Conservation (phyloP, 2,329 filamentous ascomycete species). For the Aurifilum marmelostoma region DNA sequence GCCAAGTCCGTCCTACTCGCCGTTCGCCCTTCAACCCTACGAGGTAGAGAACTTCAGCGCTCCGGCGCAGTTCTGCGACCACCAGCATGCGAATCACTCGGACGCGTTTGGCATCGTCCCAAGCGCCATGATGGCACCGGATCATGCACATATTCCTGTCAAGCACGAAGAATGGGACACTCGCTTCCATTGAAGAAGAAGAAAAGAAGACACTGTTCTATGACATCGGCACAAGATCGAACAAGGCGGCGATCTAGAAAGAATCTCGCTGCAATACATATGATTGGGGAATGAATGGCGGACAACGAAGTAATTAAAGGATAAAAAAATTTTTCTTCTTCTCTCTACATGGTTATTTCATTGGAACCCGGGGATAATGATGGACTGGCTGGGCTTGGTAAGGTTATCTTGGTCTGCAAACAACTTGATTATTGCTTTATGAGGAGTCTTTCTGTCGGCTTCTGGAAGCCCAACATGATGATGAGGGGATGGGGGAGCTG, state of each 20-base stretch:
- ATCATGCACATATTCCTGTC: constrained; percentile 19
- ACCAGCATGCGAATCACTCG: constrained; percentile 29
- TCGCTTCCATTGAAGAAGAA: constrained; percentile 11
- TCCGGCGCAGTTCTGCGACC: constrained; percentile 32
- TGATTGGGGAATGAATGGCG: neutral
- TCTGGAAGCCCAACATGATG: neutral
- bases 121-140: constrained; percentile 21
- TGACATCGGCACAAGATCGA: neutral
- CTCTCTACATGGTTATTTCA: neutral
- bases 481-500: neutral
- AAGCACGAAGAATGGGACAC: constrained; percentile 30
- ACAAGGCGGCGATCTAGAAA: neutral
- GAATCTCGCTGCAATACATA: neutral
- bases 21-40: constrained; percentile 42
- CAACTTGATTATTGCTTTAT: neutral
- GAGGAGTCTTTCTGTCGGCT: neutral
- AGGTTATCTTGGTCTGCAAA: neutral
- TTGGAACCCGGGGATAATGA: neutral
- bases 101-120: constrained; percentile 26
- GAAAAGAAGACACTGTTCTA: neutral
- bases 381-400: neutral
- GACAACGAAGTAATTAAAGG: neutral
- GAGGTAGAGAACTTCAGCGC: constrained; percentile 37
- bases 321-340: neutral
- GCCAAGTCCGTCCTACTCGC: constrained; percentile 42